Evolutionary conservation across 169 alveolate genomes (phyloP), one percentile per base, ranked within the genome.

Genomic region (Plasmodium berghei): DNA sequence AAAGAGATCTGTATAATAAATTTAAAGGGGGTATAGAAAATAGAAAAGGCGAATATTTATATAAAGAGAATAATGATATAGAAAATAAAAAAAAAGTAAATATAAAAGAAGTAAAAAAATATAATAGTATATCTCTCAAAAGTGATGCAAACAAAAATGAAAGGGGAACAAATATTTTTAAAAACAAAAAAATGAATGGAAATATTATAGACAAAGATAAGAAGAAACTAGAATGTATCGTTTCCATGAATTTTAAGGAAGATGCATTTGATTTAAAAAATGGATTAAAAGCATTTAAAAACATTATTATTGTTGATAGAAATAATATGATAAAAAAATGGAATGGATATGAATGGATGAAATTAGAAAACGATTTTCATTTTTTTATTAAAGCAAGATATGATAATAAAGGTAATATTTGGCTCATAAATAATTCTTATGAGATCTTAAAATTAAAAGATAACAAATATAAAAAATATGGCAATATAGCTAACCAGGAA

Each of bases 301-400:
- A 71, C 46, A 58, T 71, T 40, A 71, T 86, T 26, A n/a, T 72
- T 49, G 67, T 86, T 48, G 91, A 86, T 49, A 86, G 22, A 72
- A 71, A 70, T 42, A 24, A 62, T 28, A 42, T 45, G 34, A 20
- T 86, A 9, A 86, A 54, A 86, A 58, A 46, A 55, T 86, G 91
- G 91, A 86, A 86, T 86, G 91, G 91, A 22, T 86, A 46, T 86
- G 87, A 86, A 58, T 86, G 91, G 91, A 63, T 46, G 18, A 59
- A 55, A 71, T 42, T 86, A 8, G 74, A 71, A 48, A 62, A 52
- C 8, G 34, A 61, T 61, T 72, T 58, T 63, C 18, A 59, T 70
- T 86, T 86, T 86, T 62, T 86, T 22, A 58, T 52, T 12, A 86
- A 40, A 63, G 87, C 87, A n/a, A 70, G 87, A 71, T 86, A 86